A percentile compares a stretch with the other conserved stretches of the same genome.
Evolutionary conservation across 495 filamentous ascomycete genomes (phyloP).

Genomic region (Aspergillus olivimuriae): DNA sequence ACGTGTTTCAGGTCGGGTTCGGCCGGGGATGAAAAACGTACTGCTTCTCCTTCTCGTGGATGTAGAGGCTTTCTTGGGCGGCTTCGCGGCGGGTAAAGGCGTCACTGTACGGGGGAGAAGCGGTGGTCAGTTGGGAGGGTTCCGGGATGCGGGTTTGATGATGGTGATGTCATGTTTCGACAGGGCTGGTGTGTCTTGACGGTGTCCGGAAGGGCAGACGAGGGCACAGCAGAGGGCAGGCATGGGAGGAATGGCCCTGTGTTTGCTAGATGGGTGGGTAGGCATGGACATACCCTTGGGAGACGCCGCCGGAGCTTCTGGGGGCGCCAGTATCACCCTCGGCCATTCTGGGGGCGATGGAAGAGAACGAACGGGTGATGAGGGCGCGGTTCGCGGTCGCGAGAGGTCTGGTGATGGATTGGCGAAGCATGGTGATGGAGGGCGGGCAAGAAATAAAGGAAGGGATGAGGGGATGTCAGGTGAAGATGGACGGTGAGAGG

Average conservation of each 20-base stretch:
- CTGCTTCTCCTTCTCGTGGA: constrained; percentile 85
- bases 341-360: constrained; percentile 52
- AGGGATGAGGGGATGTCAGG: constrained; percentile 1
- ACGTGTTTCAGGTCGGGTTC: neutral
- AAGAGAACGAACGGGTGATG: constrained; percentile 56
- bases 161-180: constrained; percentile 16
- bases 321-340: constrained; percentile 69
- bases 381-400: constrained; percentile 43
- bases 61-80: constrained; percentile 76
- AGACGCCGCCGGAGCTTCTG: too few species aligned
- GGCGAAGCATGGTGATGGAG: constrained; percentile 55
- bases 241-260: constrained; percentile 21
- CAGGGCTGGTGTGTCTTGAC: neutral
- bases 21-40: constrained; percentile 19
- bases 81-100: constrained; percentile 86
- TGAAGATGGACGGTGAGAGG: neutral
- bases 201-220: neutral
- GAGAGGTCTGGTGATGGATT: constrained; percentile 53
- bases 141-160: neutral
- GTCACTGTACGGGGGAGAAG: constrained; percentile 54
- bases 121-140: neutral
- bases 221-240: neutral
- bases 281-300: too few species aligned
- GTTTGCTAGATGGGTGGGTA: constrained; percentile 44
- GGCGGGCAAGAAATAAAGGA: constrained; percentile 8